phyloP scores from a whole-genome alignment of 768 basidiomycete species.

The Trametes punicea region DNA sequence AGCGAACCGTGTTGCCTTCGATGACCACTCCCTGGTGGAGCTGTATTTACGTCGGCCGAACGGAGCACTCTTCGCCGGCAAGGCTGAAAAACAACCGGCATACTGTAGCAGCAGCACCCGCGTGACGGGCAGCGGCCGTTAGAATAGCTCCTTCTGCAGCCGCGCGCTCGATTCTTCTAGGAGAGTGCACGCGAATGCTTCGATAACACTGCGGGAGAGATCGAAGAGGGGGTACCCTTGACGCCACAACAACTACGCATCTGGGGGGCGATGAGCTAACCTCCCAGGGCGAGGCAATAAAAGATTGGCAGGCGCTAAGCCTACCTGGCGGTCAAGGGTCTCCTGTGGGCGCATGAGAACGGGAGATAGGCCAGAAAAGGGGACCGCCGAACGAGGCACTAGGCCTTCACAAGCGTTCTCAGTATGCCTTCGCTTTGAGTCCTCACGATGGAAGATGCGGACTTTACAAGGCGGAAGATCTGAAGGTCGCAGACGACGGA shows the following conservation, averaged over 20 bases:
- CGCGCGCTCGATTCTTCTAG: background rate
- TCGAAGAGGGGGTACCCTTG: background rate
- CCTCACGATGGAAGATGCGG: no score
- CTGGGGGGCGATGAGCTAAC: no score
- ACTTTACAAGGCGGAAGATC: no score
- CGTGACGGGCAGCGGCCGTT: background rate
- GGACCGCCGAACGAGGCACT: no score
- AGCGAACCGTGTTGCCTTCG: background rate
- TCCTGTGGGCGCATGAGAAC: slow-evolving; percentile 2
- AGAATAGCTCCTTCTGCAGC: background rate
- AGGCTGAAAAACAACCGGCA: no score
- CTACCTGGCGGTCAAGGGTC: background rate
- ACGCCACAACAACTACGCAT: slow-evolving; percentile 9
- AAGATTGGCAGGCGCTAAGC: no score
- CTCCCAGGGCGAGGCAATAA: no score
- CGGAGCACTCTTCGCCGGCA: no score
- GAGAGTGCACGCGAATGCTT: background rate
- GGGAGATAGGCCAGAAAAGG: background rate
- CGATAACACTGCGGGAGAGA: background rate
- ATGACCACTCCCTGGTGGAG: background rate
- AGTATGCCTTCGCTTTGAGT: no score
- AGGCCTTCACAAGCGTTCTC: no score
- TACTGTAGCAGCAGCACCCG: no score
- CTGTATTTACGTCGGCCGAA: no score
- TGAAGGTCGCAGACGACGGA: background rate